A percentile compares a stretch with the other conserved stretches of the same genome.
These are phyloP conservation scores for Papilionanthe hybrid DNA, from an alignment of 116 monocot species.

Conservation along the genomic window DNA sequence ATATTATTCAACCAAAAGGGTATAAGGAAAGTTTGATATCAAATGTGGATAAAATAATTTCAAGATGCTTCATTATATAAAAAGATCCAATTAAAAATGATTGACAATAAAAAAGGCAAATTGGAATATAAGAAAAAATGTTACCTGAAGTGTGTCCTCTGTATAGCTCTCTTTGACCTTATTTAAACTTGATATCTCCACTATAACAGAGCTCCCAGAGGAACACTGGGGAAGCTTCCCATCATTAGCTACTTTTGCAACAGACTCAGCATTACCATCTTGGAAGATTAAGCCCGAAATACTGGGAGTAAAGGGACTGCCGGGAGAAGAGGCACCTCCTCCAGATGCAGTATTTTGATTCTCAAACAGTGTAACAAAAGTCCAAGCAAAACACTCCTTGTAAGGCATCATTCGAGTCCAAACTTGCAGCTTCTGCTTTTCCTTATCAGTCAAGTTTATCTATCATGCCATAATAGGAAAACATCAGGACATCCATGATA, in stretches of 20 bases:
- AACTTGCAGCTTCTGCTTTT: slow-evolving; percentile 91
- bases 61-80: not conserved
- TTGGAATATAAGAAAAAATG: not conserved
- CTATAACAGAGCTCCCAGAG: slow-evolving; percentile 67
- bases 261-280: slow-evolving; percentile 54
- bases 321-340: slow-evolving; percentile 68
- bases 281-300: slow-evolving; percentile 64
- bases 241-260: slow-evolving; percentile 51
- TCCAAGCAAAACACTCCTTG: slow-evolving; percentile 92
- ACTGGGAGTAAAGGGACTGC: slow-evolving; percentile 73
- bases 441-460: slow-evolving; percentile 84
- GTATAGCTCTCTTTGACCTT: slow-evolving; percentile 95
- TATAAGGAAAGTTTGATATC: not conserved
- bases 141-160: slow-evolving; percentile 93
- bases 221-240: slow-evolving; percentile 63
- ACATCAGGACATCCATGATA: not conserved
- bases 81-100: not conserved
- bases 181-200: slow-evolving; percentile 95
- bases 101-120: not conserved
- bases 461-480: slow-evolving; percentile 15
- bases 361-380: slow-evolving; percentile 84
- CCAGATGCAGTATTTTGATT: slow-evolving; percentile 33
- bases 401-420: slow-evolving; percentile 96
- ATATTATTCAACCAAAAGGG: not conserved
- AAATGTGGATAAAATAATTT: not conserved